These are phyloP conservation scores for Cercophora newfieldiana DNA, from an alignment of 495 filamentous ascomycete genomes.

Conservation along the genomic window DNA sequence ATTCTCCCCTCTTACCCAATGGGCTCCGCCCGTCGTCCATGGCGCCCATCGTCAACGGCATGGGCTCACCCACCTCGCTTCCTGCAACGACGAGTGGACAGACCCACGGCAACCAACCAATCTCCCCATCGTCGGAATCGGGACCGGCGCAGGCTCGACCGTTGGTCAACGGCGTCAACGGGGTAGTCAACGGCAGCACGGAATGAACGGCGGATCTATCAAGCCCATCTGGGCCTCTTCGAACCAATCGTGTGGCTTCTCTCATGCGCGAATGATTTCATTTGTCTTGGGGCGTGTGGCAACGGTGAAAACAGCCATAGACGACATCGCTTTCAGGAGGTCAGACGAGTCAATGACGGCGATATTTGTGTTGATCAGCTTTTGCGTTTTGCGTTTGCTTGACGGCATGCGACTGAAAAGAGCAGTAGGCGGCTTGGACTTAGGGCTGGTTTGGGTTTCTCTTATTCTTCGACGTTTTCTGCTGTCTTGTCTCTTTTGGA, in stretches of 20 bases:
- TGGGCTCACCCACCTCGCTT: conserved; percentile 19
- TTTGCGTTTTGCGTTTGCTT: not conserved
- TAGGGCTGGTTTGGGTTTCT: not conserved
- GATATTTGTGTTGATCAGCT: not conserved
- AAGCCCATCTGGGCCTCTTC: not conserved
- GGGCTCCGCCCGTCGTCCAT: conserved; percentile 36
- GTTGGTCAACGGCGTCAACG: conserved; percentile 33
- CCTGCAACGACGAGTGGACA: conserved; percentile 6
- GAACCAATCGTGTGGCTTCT: not conserved
- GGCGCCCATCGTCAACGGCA: conserved; percentile 23
- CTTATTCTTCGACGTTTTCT: not conserved
- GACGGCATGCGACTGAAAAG: not conserved
- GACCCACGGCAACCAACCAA: conserved; percentile 25
- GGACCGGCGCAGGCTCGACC: conserved; percentile 32
- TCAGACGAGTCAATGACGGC: not conserved
- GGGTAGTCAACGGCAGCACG: conserved; percentile 16
- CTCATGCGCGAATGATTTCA: conserved; percentile 8
- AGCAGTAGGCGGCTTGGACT: not conserved
- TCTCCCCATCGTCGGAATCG: conserved; percentile 35
- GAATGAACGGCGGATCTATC: not conserved
- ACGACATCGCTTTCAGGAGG: not conserved
- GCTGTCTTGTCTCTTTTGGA: conserved; percentile 5
- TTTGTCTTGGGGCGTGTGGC: conserved; percentile 15
- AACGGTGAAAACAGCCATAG: conserved; percentile 14
- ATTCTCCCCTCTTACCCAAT: conserved; percentile 33